These are phyloP conservation scores for Neurospora cerealis DNA, from an alignment of 495 filamentous ascomycete species.

Conservation along the genomic window DNA sequence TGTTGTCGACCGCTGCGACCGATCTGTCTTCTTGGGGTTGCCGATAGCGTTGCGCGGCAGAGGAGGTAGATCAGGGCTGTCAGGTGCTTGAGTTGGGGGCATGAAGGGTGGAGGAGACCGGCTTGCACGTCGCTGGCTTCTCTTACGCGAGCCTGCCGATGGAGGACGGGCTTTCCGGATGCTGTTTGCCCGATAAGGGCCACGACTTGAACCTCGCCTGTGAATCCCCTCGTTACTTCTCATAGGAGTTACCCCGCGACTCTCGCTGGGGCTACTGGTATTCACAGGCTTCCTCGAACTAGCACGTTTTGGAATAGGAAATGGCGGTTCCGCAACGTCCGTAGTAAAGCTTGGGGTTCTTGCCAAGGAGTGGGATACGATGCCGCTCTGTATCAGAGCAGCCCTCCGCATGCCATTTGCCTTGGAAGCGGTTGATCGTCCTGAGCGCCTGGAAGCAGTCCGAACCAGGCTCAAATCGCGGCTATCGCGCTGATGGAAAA, in stretches of 20 bases:
- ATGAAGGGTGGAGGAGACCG: conserved; percentile 58
- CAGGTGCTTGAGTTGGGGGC: conserved; percentile 51
- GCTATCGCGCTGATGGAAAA: conserved; percentile 15
- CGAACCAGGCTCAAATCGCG: conserved; percentile 22
- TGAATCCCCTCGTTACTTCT: conserved; percentile 27
- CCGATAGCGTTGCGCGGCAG: conserved; percentile 66
- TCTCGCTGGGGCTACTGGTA: conserved; percentile 59
- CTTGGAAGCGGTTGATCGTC: conserved; percentile 23
- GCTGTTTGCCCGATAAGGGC: conserved; percentile 39
- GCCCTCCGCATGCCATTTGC: conserved; percentile 43
- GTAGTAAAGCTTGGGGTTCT: conserved; percentile 65
- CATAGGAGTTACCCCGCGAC: conserved; percentile 64
- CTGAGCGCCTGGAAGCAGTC: conserved; percentile 20
- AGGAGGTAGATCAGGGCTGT: conserved; percentile 64
- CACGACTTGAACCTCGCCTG: conserved; percentile 29
- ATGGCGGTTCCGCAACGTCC: conserved; percentile 59
- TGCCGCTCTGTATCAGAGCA: conserved; percentile 69
- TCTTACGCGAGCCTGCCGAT: conserved; percentile 50
- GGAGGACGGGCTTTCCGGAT: conserved; percentile 82
- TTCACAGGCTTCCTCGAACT: conserved; percentile 73
- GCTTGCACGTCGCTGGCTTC: conserved; percentile 40
- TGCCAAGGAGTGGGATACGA: conserved; percentile 59
- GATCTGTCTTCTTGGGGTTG: conserved; percentile 41
- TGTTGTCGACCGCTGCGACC: conserved; percentile 42
- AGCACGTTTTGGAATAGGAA: conserved; percentile 81